These are phyloP conservation scores for Claviceps paspali DNA, from an alignment of 2,329 filamentous ascomycete genomes.

Conservation along the genomic window DNA sequence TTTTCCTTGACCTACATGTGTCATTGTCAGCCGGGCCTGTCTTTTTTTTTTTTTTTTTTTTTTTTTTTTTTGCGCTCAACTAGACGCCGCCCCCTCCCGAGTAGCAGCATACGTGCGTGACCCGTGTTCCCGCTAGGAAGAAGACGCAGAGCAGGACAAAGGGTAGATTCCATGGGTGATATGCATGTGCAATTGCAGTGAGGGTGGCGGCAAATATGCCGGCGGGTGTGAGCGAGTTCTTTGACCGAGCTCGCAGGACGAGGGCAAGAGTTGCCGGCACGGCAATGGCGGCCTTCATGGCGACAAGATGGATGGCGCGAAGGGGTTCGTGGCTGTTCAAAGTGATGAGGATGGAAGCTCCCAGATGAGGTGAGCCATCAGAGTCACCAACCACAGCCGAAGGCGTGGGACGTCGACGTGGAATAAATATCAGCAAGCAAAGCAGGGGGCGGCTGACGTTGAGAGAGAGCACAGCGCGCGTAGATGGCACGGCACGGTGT, in stretches of 20 bases:
- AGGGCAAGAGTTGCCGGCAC: constrained; percentile 43
- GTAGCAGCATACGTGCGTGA: constrained; percentile 54
- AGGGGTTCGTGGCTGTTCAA: not conserved
- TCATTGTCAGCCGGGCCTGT: not conserved
- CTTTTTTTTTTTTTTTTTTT: no score
- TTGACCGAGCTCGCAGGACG: constrained; percentile 51
- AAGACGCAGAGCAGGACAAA: constrained; percentile 72
- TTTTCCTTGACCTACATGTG: constrained; percentile 63
- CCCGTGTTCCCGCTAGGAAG: constrained; percentile 71
- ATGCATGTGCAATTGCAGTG: constrained; percentile 66
- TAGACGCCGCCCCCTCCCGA: not conserved
- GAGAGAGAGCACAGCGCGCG: no score
- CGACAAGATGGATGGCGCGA: constrained; percentile 6
- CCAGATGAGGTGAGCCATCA: no score
- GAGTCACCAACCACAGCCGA: no score
- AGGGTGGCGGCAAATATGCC: constrained; percentile 58
- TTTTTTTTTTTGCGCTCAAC: no score
- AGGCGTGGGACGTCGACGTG: no score
- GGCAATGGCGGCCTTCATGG: constrained; percentile 43
- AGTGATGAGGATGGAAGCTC: not conserved
- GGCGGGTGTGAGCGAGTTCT: constrained; percentile 61
- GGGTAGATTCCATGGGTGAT: constrained; percentile 92
- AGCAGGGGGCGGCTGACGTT: no score
- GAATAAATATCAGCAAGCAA: no score
- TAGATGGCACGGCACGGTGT: no score